Evolutionary conservation across 345 rosid genomes (phyloP).

Genomic region (Euphorbia lathyris): DNA sequence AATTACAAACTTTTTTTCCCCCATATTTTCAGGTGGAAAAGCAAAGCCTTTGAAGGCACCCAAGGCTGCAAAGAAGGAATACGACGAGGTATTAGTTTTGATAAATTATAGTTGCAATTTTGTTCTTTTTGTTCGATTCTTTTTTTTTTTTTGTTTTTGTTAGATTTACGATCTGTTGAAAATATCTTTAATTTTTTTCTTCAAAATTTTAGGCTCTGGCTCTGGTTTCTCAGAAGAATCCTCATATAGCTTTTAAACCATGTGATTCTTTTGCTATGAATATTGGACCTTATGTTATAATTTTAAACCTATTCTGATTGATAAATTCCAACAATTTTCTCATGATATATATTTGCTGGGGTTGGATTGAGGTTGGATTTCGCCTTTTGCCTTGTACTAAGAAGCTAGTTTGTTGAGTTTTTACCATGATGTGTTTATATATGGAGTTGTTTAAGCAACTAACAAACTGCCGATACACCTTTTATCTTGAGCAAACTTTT

Average conservation of each 20-base stretch:
- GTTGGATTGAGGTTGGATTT: background rate
- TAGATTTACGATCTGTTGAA: background rate
- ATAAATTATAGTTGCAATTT: background rate
- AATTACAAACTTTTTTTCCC: background rate
- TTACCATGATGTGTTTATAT: background rate
- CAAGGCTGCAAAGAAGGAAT: conserved; percentile 61
- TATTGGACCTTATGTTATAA: background rate
- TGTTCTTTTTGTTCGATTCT: background rate
- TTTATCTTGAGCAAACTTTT: background rate
- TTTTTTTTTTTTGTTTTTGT: background rate
- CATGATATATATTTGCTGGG: background rate
- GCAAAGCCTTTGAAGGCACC: conserved; percentile 87
- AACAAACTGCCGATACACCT: background rate
- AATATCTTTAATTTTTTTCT: background rate
- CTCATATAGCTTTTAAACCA: background rate
- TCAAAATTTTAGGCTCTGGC: background rate
- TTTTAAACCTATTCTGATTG: background rate
- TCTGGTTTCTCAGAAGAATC: background rate
- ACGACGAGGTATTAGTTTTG: conserved; percentile 59
- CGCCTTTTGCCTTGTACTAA: background rate
- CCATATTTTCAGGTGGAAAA: conserved; percentile 54
- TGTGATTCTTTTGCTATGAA: background rate
- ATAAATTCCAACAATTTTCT: background rate
- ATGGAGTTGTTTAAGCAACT: background rate
- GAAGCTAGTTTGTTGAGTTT: background rate